Percentiles rank a stretch among this genome's conserved stretches.
Conservation (phyloP, 2,329 filamentous ascomycete species). For the Stachybotrys elegans region DNA sequence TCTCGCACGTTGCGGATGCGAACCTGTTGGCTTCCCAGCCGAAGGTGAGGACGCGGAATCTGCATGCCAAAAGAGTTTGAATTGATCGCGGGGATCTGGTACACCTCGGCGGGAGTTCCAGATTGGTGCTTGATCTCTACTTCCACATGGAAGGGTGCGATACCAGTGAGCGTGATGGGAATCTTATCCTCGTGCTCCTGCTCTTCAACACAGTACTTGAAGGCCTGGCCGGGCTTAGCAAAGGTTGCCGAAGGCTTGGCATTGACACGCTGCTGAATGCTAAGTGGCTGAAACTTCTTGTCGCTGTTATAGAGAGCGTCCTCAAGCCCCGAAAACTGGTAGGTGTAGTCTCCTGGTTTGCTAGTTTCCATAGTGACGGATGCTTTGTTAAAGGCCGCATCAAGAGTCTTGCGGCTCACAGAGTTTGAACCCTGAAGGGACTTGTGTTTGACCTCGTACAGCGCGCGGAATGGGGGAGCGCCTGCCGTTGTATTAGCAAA, state of each 20-base stretch:
- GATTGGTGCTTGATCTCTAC: constrained; percentile 91
- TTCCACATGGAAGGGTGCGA: constrained; percentile 84
- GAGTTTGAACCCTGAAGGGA: constrained; percentile 61
- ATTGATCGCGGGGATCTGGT: constrained; percentile 75
- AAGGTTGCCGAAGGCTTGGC: constrained; percentile 79
- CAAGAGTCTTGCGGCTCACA: constrained; percentile 65
- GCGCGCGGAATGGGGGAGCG: constrained; percentile 73
- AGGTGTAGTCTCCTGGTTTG: constrained; percentile 78
- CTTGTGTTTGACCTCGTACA: constrained; percentile 75
- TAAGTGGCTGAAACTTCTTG: constrained; percentile 59
- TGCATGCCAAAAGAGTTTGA: constrained; percentile 71
- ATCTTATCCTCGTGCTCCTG: constrained; percentile 79
- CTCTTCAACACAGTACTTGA: constrained; percentile 91
- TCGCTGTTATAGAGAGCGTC: constrained; percentile 83
- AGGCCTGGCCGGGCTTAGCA: constrained; percentile 80
- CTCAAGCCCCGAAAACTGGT: constrained; percentile 76
- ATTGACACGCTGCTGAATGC: constrained; percentile 78
- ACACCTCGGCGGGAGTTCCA: constrained; percentile 71
- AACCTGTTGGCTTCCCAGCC: constrained; percentile 83
- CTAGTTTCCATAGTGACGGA: constrained; percentile 82
- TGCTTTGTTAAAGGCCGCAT: constrained; percentile 69
- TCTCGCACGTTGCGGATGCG: constrained; percentile 88
- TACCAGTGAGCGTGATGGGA: constrained; percentile 76
- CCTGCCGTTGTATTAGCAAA: constrained; percentile 29
- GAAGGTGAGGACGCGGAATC: constrained; percentile 79